These are phyloP conservation scores for Triticum aestivum DNA, from an alignment of 176 grass and related monocot species.

Conservation along the genomic window DNA sequence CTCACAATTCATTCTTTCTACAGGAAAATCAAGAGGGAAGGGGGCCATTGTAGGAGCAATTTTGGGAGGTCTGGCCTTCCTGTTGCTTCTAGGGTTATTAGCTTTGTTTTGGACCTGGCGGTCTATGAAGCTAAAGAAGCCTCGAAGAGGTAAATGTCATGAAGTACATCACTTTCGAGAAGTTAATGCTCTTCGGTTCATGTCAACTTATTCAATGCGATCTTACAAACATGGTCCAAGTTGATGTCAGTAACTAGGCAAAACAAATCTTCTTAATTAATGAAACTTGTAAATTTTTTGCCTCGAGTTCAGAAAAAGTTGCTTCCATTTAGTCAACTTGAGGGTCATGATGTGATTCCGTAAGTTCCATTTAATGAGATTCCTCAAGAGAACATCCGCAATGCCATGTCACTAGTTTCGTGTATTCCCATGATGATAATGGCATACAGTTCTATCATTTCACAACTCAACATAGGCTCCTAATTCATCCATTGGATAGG, in stretches of 20 bases:
- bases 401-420: neutral
- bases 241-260: neutral
- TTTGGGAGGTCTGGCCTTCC: constrained; percentile 39
- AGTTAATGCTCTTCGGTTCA: neutral
- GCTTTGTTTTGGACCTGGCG: constrained; percentile 40
- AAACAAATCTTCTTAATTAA: too few relatives aligned
- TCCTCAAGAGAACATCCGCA: neutral
- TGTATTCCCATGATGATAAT: neutral
- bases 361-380: neutral
- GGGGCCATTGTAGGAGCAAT: constrained; percentile 52
- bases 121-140: constrained; percentile 27
- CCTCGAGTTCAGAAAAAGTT: too few relatives aligned
- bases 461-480: too few relatives aligned
- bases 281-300: too few relatives aligned
- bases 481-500: too few relatives aligned
- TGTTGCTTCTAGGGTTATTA: constrained; percentile 39
- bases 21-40: constrained; percentile 48
- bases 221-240: neutral
- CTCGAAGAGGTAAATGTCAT: constrained; percentile 40
- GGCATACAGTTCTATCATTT: neutral
- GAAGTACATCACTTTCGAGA: neutral
- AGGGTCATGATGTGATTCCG: neutral
- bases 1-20: constrained; percentile 12
- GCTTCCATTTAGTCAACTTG: neutral
- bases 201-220: neutral